These are phyloP conservation scores for Thielaviopsis punctulata DNA, from an alignment of 2,329 filamentous ascomycete genomes.

Conservation along the genomic window DNA sequence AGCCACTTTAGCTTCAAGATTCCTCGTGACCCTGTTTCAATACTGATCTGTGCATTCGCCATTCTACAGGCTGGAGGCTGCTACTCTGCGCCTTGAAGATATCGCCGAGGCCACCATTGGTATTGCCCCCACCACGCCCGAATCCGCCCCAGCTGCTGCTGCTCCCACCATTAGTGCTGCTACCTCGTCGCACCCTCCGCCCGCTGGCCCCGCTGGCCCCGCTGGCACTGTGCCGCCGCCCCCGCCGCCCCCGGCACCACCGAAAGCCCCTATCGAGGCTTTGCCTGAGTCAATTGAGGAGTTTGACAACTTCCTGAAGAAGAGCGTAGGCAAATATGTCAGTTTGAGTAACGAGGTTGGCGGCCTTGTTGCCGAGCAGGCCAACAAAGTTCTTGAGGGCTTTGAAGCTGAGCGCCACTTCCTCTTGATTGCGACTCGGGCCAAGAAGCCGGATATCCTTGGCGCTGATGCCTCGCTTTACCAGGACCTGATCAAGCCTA, in stretches of 20 bases:
- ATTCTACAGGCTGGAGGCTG: conserved; percentile 68
- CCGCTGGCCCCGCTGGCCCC: too few relatives aligned
- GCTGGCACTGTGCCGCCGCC: too few relatives aligned
- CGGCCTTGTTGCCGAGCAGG: conserved; percentile 62
- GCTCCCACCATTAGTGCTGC: conserved; percentile 18
- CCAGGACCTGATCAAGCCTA: conserved; percentile 67
- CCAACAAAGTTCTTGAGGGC: conserved; percentile 37
- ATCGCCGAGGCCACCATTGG: conserved; percentile 66
- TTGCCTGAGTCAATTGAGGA: conserved; percentile 69
- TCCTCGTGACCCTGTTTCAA: not conserved
- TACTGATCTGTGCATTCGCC: not conserved
- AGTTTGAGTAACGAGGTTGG: conserved; percentile 63
- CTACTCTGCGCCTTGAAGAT: conserved; percentile 88
- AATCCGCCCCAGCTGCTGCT: conserved; percentile 21
- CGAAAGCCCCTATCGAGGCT: conserved; percentile 30
- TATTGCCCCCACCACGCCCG: conserved; percentile 30
- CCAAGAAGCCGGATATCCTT: conserved; percentile 69
- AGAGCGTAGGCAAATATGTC: conserved; percentile 61
- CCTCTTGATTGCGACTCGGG: conserved; percentile 71
- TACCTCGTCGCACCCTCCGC: conserved; percentile 18
- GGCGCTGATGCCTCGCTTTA: conserved; percentile 44
- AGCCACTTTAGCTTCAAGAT: not conserved
- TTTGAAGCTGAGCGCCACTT: conserved; percentile 80
- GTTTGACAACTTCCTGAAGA: conserved; percentile 64
- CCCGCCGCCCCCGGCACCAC: conserved; percentile 20